Evolutionary conservation across 208 protist genomes (phyloP).

Genomic region (Leishmania gerbilli): DNA sequence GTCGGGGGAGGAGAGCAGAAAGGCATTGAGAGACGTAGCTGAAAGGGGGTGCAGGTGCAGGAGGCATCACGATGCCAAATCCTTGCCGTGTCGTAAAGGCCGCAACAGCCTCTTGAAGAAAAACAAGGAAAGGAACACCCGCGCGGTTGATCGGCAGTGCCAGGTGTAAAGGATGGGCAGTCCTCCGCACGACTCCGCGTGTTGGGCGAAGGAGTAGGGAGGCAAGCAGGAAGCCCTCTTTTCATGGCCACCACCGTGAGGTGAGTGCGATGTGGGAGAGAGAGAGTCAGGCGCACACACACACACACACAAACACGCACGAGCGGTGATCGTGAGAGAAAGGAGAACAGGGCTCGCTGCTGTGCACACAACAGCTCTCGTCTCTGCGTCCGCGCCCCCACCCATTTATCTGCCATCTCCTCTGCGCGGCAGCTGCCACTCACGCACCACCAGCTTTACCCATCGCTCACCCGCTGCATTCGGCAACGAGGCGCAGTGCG

Average conservation of each 20-base stretch:
- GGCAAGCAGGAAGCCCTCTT: not conserved
- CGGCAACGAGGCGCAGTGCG: not conserved
- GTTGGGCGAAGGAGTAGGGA: not conserved
- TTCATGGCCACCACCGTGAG: not conserved
- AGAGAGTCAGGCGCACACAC: too few species aligned
- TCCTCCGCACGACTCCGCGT: not conserved
- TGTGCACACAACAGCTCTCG: too few species aligned
- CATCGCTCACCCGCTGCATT: not conserved
- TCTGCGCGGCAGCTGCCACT: not conserved
- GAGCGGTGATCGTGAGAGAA: too few species aligned
- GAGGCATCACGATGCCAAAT: not conserved
- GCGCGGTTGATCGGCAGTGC: not conserved
- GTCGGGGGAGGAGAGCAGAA: not conserved
- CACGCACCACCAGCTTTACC: not conserved
- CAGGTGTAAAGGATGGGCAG: not conserved
- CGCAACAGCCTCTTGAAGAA: not conserved
- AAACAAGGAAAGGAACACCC: constrained; percentile 8
- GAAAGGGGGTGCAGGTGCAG: not conserved
- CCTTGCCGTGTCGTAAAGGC: not conserved
- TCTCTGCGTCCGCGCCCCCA: too few species aligned
- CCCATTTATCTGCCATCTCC: not conserved
- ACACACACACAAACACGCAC: too few species aligned
- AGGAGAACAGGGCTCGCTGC: too few species aligned
- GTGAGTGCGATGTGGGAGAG: not conserved
- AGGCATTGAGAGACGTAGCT: not conserved